phyloP scores from a whole-genome alignment of 2,329 filamentous ascomycete species.

The Colletotrichum chrysophilum region DNA sequence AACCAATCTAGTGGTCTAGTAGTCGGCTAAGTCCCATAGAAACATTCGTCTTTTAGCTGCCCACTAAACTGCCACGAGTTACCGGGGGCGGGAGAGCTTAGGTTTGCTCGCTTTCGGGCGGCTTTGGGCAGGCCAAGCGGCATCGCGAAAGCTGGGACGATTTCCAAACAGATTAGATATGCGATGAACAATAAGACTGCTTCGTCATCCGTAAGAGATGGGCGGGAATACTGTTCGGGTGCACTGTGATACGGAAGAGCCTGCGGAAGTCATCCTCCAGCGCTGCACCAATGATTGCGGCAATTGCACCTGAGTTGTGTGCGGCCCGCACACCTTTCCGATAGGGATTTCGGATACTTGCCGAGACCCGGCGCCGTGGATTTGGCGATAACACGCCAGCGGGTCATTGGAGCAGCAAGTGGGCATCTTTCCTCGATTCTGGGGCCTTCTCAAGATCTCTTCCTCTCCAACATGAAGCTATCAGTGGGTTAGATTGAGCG shows the following conservation, averaged over 20 bases:
- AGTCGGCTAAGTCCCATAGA: not conserved
- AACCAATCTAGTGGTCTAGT: not conserved
- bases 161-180: not conserved
- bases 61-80: not conserved
- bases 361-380: not conserved
- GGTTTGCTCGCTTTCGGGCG: constrained; percentile 1
- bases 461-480: not conserved
- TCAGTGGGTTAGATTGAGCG: not conserved
- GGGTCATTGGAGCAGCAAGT: not conserved
- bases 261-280: not conserved
- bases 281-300: not conserved
- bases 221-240: constrained; percentile 8
- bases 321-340: constrained; percentile 10
- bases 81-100: not conserved
- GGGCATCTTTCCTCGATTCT: not conserved
- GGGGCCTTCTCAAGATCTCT: not conserved
- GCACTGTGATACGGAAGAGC: constrained; percentile 11
- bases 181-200: not conserved
- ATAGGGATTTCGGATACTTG: constrained; percentile 14
- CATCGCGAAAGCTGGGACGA: not conserved
- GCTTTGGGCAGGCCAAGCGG: not conserved
- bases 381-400: not conserved
- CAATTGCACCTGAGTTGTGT: not conserved
- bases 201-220: not conserved
- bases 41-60: not conserved